Conservation (phyloP, 306 rosid genomes). For the Corylus heterophylla region DNA sequence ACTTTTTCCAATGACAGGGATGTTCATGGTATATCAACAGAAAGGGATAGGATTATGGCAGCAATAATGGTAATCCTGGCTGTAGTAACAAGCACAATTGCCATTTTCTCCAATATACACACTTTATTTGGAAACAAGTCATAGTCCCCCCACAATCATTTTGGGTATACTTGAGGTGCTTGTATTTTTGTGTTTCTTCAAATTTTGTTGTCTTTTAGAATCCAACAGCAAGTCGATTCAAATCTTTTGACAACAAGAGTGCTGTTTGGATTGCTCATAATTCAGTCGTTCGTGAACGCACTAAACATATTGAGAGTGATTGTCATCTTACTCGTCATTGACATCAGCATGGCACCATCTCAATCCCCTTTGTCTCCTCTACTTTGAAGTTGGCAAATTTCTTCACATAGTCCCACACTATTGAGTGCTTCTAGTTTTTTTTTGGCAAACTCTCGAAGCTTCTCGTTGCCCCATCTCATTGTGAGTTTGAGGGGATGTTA, state of each 20-base stretch:
- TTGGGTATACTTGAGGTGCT: neutral
- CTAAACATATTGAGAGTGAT: too few relatives aligned
- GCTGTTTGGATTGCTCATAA: too few relatives aligned
- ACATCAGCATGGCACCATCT: too few relatives aligned
- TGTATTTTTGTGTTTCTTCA: neutral
- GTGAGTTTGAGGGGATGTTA: too few relatives aligned
- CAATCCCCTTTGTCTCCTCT: too few relatives aligned
- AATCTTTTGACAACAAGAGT: neutral
- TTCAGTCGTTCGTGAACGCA: too few relatives aligned
- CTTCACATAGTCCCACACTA: too few relatives aligned
- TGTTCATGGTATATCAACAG: conserved; percentile 68
- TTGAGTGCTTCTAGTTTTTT: too few relatives aligned
- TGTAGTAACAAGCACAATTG: conserved; percentile 59
- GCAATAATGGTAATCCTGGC: conserved; percentile 66
- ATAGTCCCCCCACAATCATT: neutral
- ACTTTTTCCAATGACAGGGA: conserved; percentile 50
- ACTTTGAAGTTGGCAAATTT: too few relatives aligned
- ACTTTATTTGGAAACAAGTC: conserved; percentile 37
- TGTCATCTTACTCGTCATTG: too few relatives aligned
- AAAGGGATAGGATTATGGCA: conserved; percentile 62
- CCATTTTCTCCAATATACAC: conserved; percentile 71
- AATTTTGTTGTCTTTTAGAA: neutral
- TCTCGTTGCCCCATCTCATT: too few relatives aligned
- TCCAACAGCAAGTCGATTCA: neutral
- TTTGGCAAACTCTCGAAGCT: too few relatives aligned